Evolutionary conservation across 441 rosid genomes (phyloP), one percentile per base, ranked within the genome.

Genomic region (Gossypium davidsonii): DNA sequence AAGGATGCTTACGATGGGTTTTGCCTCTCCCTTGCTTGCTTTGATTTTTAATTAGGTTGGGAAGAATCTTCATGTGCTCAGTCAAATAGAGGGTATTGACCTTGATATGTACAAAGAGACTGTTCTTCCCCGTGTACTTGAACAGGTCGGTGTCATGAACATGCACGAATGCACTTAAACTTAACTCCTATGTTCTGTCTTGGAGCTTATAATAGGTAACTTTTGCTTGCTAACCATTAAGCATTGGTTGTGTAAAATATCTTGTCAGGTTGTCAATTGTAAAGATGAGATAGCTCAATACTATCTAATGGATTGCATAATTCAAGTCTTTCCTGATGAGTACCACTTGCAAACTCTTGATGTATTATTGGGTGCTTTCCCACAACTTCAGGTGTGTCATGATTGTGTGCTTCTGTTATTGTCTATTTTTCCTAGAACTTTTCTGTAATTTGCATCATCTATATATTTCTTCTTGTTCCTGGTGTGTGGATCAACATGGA

Each of bases 251-350:
- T 75, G 46, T 67, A 37, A 72, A 72, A 74, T 73, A 71, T 77
- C 80, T 74, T 85, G 64, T 63, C 84, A 95, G 98, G 89, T 91
- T 74, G 99, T 95, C 72, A 95, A 95, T 83, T 93, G 99, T 83
- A 93, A 89, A 86, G 99, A 93, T 81, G 98, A 91, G 73, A 77
- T 93, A 80, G 98, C 98, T 23, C 98, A 95, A 60, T 90, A 82
- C 78, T 93, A 95, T 81, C 83, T 95, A 76, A 89, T 93, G 97
- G 97, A 95, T 84, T 95, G 99, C 86, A 84, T 95, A 68, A 95
- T 95, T 82, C 99, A 95, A 87, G 99, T 95, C 51, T 95, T 95
- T 77, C 97, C 99, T n/a, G 98, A 95, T 74, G 99, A 95, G 81
- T 90, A 95, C 86, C 99, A 95, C 81, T 87, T 95, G 85, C 99